phyloP scores from a whole-genome alignment of 768 basidiomycete species.

The Mycena floridula region DNA sequence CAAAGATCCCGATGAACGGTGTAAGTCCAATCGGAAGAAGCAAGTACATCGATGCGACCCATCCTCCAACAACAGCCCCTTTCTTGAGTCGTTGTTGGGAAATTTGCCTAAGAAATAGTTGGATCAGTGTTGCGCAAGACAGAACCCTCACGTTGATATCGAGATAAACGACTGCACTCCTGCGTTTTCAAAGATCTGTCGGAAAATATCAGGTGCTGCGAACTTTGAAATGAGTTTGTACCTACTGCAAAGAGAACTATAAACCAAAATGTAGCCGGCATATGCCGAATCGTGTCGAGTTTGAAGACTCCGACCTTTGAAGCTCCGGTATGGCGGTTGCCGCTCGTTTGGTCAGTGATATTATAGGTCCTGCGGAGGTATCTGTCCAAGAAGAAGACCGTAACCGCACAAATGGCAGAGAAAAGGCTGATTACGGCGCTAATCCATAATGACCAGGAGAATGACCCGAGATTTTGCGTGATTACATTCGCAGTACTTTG shows the following conservation, averaged over 20 bases:
- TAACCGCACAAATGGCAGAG: constrained; percentile 30
- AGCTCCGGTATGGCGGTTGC: constrained; percentile 20
- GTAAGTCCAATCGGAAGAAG: constrained; percentile 32
- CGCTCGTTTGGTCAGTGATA: constrained; percentile 30
- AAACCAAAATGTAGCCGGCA: constrained; percentile 35
- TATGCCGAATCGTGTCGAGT: constrained; percentile 22
- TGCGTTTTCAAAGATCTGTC: constrained; percentile 31
- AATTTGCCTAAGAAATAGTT: constrained; percentile 24
- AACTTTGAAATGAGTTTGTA: too few species aligned
- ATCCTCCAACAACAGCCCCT: constrained; percentile 37
- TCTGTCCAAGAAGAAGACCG: constrained; percentile 29
- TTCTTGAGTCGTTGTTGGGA: constrained; percentile 34
- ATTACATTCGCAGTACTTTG: constrained; percentile 37
- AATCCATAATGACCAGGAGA: constrained; percentile 37
- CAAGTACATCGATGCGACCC: constrained; percentile 38
- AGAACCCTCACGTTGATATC: constrained; percentile 31
- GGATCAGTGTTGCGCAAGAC: neutral
- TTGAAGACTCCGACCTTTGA: constrained; percentile 21
- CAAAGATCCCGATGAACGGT: constrained; percentile 34
- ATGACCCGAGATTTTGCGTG: constrained; percentile 28
- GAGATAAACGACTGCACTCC: constrained; percentile 38
- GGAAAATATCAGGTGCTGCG: constrained; percentile 3
- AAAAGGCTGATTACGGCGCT: constrained; percentile 30
- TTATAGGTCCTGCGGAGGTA: constrained; percentile 27
- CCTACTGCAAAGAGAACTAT: constrained; percentile 32